Base-by-base conservation (phyloP, 2,329 filamentous ascomycete species). In the Ceratocystis destructans region DNA sequence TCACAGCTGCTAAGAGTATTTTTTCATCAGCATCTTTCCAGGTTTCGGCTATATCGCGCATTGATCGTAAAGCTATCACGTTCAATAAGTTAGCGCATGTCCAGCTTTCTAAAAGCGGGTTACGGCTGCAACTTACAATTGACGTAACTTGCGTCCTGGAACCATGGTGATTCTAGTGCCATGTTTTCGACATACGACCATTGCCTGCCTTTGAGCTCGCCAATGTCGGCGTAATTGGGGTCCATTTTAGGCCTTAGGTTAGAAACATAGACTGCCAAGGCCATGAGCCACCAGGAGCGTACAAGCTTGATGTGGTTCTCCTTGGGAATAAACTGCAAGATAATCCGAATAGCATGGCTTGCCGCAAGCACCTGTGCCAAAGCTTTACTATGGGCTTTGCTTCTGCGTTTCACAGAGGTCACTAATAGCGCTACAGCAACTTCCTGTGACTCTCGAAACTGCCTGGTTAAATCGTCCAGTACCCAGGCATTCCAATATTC, bases 401-500 rank as follows among this genome's bases (percentile, higher is more conserved):
- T 80, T 12, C 80, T 81, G 2, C 79, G 79, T 44, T 78, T 73
- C 1, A 85, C 81, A 2, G 83, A 85, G 5, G 82, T 79, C 3
- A 90, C 79, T 0, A 89, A 75, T 5, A 92, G 74, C 0, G 83
- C 81, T 0, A 84, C 78, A 0, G 83, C 83, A 0, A 81, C 79
- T 72, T 84, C 80, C 71, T 87, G 85, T 0, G 86, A 89, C 66
- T 88, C 82, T 67, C 84, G 82, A 72, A 97, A 95, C 71, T 91
- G 87, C 70, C 82, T 80, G n/a, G 80, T 79, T 0, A 89, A 87
- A 68, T 92, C 80, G 7, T 80, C 76, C 12, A 33, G 37, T 8
- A 81, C 79, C 92, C 91, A 96, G 2, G 88, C 86, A 70, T 95
- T 94, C 90, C 91, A 97, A 77, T 97, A 90, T 70, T 95, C 87